These are phyloP conservation scores for Alternaria gaisen DNA, from an alignment of 2,329 filamentous ascomycete species.

Conservation along the genomic window DNA sequence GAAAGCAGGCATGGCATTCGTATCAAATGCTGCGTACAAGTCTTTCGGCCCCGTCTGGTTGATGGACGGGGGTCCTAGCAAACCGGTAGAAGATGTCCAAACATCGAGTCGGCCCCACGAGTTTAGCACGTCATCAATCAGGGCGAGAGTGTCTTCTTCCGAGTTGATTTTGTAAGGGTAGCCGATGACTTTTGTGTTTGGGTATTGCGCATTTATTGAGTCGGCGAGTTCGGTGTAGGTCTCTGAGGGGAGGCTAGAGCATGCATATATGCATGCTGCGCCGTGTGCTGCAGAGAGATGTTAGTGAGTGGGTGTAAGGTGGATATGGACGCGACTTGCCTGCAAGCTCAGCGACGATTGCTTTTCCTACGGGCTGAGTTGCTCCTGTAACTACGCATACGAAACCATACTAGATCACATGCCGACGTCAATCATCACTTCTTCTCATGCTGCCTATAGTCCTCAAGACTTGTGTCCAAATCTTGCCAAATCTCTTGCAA, in stretches of 20 bases:
- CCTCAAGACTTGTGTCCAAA: background rate
- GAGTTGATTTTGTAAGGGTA: slow-evolving; percentile 68
- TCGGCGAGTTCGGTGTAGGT: slow-evolving; percentile 57
- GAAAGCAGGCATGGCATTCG: slow-evolving; percentile 69
- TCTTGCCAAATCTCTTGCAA: background rate
- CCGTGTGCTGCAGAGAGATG: slow-evolving; percentile 61
- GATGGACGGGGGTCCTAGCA: slow-evolving; percentile 65
- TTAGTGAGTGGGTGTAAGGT: background rate
- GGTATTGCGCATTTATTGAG: slow-evolving; percentile 49
- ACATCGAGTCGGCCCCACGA: slow-evolving; percentile 65
- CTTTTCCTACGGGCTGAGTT: slow-evolving; percentile 67
- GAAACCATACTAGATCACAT: slow-evolving; percentile 63
- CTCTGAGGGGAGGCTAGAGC: slow-evolving; percentile 56
- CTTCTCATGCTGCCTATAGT: background rate
- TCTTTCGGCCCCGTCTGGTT: slow-evolving; percentile 65
- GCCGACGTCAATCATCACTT: background rate
- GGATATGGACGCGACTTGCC: slow-evolving; percentile 48
- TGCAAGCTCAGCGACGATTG: slow-evolving; percentile 68
- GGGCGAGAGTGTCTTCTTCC: slow-evolving; percentile 67
- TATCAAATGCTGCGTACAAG: slow-evolving; percentile 66
- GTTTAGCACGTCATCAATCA: slow-evolving; percentile 71
- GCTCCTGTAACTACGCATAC: slow-evolving; percentile 71
- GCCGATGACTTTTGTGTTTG: slow-evolving; percentile 68
- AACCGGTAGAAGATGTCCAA: slow-evolving; percentile 66
- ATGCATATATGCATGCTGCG: slow-evolving; percentile 70